Percentiles rank a stretch among this genome's conserved stretches.
Conservation (phyloP, 805 yeast genomes). For the Saccharomycopsis olivae region DNA sequence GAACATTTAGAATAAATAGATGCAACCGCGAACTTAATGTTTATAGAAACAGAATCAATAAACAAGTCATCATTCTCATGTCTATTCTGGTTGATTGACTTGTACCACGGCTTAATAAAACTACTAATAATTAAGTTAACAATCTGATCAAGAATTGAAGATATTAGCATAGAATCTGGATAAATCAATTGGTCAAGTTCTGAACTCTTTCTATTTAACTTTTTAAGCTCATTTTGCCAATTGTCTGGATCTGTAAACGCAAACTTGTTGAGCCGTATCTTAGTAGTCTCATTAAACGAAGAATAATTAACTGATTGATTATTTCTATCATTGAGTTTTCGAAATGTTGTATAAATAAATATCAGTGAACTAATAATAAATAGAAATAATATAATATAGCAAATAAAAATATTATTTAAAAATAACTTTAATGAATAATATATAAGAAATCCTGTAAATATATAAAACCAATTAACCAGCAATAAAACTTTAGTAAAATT, state of each 20-base stretch:
- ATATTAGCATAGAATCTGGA: slow-evolving; percentile 40
- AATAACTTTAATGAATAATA: slow-evolving; percentile 16
- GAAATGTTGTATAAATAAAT: slow-evolving; percentile 13
- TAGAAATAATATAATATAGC: slow-evolving; percentile 13
- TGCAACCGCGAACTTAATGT: slow-evolving; percentile 32
- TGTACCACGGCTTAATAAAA: slow-evolving; percentile 50
- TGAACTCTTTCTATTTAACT: slow-evolving; percentile 1
- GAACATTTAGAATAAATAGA: slow-evolving; percentile 33
- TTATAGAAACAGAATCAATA: slow-evolving; percentile 32
- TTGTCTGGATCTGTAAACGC: slow-evolving; percentile 16
- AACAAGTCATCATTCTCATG: slow-evolving; percentile 30
- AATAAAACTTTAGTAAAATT: not conserved
- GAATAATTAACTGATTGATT: slow-evolving; percentile 4
- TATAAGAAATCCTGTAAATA: slow-evolving; percentile 4
- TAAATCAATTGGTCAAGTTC: slow-evolving; percentile 22
- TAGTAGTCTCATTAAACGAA: slow-evolving; percentile 6
- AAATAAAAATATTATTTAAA: slow-evolving; percentile 13
- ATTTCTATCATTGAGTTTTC: slow-evolving; percentile 13
- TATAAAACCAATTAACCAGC: slow-evolving; percentile 16
- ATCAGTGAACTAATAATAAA: slow-evolving; percentile 7
- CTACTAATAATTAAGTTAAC: slow-evolving; percentile 37
- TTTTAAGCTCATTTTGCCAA: slow-evolving; percentile 16
- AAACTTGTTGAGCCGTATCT: slow-evolving; percentile 6
- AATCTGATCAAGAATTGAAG: slow-evolving; percentile 42
- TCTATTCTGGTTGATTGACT: slow-evolving; percentile 23